phyloP scores from a whole-genome alignment of 768 basidiomycete genomes.

The Russula brevipes region DNA sequence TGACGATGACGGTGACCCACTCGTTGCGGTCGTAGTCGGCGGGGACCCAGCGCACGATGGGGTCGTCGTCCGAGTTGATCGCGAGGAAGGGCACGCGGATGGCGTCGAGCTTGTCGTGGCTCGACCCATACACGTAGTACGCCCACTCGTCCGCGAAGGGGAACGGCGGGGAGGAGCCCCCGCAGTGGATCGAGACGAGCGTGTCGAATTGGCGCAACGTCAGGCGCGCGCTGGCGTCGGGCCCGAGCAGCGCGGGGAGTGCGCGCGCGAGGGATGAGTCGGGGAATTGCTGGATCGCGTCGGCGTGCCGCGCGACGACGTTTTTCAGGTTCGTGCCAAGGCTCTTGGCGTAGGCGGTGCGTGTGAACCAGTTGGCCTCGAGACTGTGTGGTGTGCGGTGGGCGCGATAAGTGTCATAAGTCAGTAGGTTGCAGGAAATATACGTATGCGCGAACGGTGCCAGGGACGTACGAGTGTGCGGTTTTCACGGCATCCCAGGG shows the following conservation, averaged over 20 bases:
- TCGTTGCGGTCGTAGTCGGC: constrained; percentile 46
- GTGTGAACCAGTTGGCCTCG: constrained; percentile 49
- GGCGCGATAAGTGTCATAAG: neutral
- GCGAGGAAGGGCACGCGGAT: constrained; percentile 71
- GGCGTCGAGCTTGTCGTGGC: constrained; percentile 53
- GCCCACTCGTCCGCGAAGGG: constrained; percentile 43
- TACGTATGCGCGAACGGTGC: neutral
- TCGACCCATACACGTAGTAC: constrained; percentile 54
- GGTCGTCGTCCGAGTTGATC: constrained; percentile 79
- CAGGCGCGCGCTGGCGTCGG: constrained; percentile 39
- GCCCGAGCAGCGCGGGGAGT: constrained; percentile 38
- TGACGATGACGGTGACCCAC: constrained; percentile 60
- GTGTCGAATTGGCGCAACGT: constrained; percentile 57
- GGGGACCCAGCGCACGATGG: constrained; percentile 66
- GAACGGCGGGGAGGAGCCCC: constrained; percentile 50
- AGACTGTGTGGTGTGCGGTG: constrained; percentile 40
- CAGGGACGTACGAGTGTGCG: constrained; percentile 29
- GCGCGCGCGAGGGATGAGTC: constrained; percentile 48
- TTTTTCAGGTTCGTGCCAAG: constrained; percentile 73
- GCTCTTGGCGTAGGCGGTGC: constrained; percentile 65
- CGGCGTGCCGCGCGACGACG: constrained; percentile 49
- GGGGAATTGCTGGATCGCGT: constrained; percentile 44
- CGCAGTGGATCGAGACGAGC: constrained; percentile 58
- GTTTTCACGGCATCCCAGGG: constrained; percentile 45
- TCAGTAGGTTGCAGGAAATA: constrained; percentile 10